These are phyloP conservation scores for Elsinoe necatrix DNA, from an alignment of 2,329 filamentous ascomycete genomes.

Conservation along the genomic window DNA sequence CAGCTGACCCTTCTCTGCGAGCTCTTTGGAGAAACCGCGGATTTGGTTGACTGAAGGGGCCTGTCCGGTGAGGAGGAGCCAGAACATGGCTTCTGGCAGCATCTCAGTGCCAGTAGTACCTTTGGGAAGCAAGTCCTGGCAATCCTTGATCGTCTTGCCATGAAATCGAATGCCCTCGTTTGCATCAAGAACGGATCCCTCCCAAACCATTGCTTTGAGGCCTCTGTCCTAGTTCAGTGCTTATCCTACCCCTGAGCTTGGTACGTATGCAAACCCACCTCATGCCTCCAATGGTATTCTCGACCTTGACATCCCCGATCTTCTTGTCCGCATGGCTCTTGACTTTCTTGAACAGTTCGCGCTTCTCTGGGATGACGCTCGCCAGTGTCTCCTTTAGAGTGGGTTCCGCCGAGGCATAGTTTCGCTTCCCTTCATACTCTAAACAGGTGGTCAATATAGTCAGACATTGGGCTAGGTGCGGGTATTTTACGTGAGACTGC, in stretches of 20 bases:
- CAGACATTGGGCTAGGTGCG: not conserved
- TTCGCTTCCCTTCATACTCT: slow-evolving; percentile 38
- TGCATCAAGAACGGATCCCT: slow-evolving; percentile 91
- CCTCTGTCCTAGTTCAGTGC: slow-evolving; percentile 43
- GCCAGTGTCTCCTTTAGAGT: slow-evolving; percentile 83
- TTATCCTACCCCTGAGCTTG: slow-evolving; percentile 6
- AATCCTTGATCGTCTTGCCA: slow-evolving; percentile 95
- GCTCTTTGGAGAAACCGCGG: slow-evolving; percentile 70
- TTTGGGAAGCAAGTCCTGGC: slow-evolving; percentile 83
- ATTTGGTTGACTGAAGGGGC: slow-evolving; percentile 78
- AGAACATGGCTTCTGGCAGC: slow-evolving; percentile 99
- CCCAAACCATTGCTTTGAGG: slow-evolving; percentile 97
- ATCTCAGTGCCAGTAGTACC: slow-evolving; percentile 88
- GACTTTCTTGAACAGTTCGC: slow-evolving; percentile 87
- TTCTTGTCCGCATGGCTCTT: slow-evolving; percentile 75
- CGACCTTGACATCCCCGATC: slow-evolving; percentile 86
- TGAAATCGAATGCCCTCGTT: slow-evolving; percentile 98
- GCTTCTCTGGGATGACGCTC: slow-evolving; percentile 79
- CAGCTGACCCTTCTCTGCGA: slow-evolving; percentile 77
- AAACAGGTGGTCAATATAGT: slow-evolving; percentile 19
- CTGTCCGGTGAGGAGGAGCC: slow-evolving; percentile 88
- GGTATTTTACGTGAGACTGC: slow-evolving; percentile 5
- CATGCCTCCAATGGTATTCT: slow-evolving; percentile 94
- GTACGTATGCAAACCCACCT: slow-evolving; percentile 40
- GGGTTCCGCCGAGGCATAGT: slow-evolving; percentile 71